These are phyloP conservation scores for Aechmea fasciata DNA, from an alignment of 176 grass and related monocot genomes.

Conservation along the genomic window DNA sequence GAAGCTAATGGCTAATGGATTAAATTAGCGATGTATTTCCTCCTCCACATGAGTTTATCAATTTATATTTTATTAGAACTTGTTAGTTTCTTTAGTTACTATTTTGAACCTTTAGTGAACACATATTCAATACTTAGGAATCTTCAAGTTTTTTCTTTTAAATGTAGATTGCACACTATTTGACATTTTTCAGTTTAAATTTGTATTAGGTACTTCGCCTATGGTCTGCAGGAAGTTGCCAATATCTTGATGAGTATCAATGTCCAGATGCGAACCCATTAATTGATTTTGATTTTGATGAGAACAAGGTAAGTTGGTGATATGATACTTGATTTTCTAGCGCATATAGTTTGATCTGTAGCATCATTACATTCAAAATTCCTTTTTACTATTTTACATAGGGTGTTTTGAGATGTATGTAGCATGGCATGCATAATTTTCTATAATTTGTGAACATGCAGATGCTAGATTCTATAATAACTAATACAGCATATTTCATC, in stretches of 20 bases:
- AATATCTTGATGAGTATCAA: slow-evolving; percentile 62
- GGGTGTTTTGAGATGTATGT: no score
- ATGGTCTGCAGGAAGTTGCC: slow-evolving; percentile 86
- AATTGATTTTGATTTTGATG: slow-evolving; percentile 89
- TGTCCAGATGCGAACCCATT: slow-evolving; percentile 45
- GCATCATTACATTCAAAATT: no score
- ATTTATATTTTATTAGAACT: no score
- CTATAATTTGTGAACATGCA: no score
- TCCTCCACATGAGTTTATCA: no score
- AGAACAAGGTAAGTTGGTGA: slow-evolving; percentile 71
- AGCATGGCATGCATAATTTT: no score
- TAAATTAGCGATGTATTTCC: no score
- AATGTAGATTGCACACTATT: neutral
- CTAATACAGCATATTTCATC: no score
- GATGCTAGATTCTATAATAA: no score
- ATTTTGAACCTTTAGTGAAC: neutral
- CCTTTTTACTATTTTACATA: no score
- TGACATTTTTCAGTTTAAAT: slow-evolving; percentile 5
- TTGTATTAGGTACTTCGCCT: slow-evolving; percentile 48
- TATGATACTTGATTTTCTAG: neutral
- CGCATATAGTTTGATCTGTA: neutral
- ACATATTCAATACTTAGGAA: neutral
- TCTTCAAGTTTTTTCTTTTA: neutral
- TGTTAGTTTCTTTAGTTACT: no score
- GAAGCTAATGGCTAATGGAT: no score